phyloP scores from a whole-genome alignment of 2,329 filamentous ascomycete genomes.

The Epichloe hybrida region DNA sequence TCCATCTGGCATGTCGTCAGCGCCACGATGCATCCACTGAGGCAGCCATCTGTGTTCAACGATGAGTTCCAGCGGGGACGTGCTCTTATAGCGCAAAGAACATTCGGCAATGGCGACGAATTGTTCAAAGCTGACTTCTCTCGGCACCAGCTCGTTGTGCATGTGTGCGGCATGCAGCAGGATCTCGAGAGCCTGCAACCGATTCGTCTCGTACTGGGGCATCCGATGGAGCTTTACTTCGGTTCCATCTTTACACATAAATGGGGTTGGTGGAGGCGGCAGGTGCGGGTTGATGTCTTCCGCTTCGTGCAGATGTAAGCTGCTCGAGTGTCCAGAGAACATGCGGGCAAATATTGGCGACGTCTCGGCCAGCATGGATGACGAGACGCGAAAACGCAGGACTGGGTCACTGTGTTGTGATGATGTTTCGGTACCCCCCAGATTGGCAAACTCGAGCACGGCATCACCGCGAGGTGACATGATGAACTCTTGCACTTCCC shows the following conservation, averaged over 20 bases:
- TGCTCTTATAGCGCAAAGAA: constrained; percentile 36
- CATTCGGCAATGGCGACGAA: constrained; percentile 40
- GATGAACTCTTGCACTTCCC: constrained; percentile 26
- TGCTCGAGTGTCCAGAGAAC: constrained; percentile 22
- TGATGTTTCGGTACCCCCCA: constrained; percentile 16
- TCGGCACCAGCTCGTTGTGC: constrained; percentile 32
- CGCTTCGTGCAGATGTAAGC: constrained; percentile 21
- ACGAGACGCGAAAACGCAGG: constrained; percentile 37
- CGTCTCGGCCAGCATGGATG: constrained; percentile 34
- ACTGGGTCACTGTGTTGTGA: constrained; percentile 21
- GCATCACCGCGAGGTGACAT: constrained; percentile 34
- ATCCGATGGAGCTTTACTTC: constrained; percentile 36
- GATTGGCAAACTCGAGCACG: constrained; percentile 38
- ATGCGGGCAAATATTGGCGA: constrained; percentile 39
- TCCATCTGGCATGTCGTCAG: constrained; percentile 34
- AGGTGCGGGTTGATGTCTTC: constrained; percentile 22
- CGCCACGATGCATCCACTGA: constrained; percentile 34
- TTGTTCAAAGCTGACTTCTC: constrained; percentile 31
- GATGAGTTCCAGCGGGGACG: constrained; percentile 33
- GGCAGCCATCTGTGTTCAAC: constrained; percentile 40
- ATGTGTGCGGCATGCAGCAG: constrained; percentile 38
- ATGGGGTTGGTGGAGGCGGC: constrained; percentile 21
- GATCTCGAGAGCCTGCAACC: constrained; percentile 27
- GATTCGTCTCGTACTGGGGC: constrained; percentile 36
- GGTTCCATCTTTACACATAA: constrained; percentile 28